Evolutionary conservation across 2,329 filamentous ascomycete genomes (phyloP).

Genomic region (Penicillium digitatum): DNA sequence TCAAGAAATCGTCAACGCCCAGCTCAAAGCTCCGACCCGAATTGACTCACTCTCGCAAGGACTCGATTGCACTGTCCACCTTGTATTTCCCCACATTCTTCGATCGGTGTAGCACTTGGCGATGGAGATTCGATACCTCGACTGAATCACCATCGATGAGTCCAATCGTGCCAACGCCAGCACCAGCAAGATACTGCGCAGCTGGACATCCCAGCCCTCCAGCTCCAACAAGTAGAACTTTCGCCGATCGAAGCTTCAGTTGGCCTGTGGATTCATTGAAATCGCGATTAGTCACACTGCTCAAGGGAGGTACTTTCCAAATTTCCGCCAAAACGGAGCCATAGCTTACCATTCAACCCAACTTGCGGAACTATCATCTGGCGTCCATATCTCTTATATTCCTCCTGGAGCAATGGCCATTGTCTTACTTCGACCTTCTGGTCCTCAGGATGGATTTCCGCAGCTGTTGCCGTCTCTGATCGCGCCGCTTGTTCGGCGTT

Average conservation of each 20-base stretch:
- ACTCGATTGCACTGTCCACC: slow-evolving; percentile 69
- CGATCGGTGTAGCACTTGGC: slow-evolving; percentile 78
- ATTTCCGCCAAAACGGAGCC: not conserved
- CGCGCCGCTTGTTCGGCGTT: slow-evolving; percentile 27
- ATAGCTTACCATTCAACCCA: slow-evolving; percentile 62
- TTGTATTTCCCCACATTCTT: slow-evolving; percentile 69
- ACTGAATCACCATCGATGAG: slow-evolving; percentile 85
- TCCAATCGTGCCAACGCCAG: slow-evolving; percentile 78
- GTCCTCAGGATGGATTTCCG: not conserved
- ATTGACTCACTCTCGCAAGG: slow-evolving; percentile 51
- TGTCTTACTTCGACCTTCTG: slow-evolving; percentile 26
- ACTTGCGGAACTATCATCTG: slow-evolving; percentile 85
- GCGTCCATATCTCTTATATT: slow-evolving; percentile 82
- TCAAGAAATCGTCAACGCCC: slow-evolving; percentile 8
- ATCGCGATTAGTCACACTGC: not conserved
- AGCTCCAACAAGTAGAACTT: slow-evolving; percentile 76
- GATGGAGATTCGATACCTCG: slow-evolving; percentile 85
- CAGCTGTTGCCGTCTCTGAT: slow-evolving; percentile 8
- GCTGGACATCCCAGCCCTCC: slow-evolving; percentile 91
- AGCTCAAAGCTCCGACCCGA: not conserved
- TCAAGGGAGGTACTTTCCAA: not conserved
- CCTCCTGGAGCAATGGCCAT: slow-evolving; percentile 67
- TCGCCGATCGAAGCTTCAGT: slow-evolving; percentile 63
- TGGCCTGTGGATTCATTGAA: slow-evolving; percentile 57
- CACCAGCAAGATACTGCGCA: slow-evolving; percentile 84